Base-by-base conservation (phyloP, 1,284 basidiomycete species). In the Trichosporon sp. region DNA sequence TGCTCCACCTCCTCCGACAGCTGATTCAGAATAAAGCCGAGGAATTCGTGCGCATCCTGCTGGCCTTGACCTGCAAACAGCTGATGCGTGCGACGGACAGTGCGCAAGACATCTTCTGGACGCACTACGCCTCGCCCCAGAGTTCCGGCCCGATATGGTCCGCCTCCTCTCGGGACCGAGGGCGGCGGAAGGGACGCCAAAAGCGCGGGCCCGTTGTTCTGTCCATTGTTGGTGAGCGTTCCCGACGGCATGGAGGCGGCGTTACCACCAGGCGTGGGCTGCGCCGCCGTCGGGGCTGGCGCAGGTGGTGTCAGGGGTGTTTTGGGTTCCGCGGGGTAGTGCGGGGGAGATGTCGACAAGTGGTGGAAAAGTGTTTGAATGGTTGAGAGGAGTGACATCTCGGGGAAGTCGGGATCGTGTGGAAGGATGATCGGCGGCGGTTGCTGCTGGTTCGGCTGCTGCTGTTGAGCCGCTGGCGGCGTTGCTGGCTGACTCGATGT, bases 11-110 rank as follows among this genome's bases (percentile, higher is more conserved):
- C 93, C 80, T 98, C 95, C 34, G 92, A 89, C 60, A 98, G 88
- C 78, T 86, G 88, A 79, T 99, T 99, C 65, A 99, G 83, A 32
- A 97, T 82, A 81, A 90, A 96, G 77, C 95, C 97, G 60, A 98
- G 84, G 80, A 99, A 97, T 81, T 99, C 95, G 78, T 97, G 94
- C 1, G 94, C 94, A 77, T 97, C 95, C 76, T 97, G 94, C 70
- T 95, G 95, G 85, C 89, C 89, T 29, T 88, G 89, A 37, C 87
- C 88, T 60, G 90, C 86, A 78, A 94, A 97, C 61, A 89, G 84
- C 73, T 90, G 90, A 79, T 95, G 95, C 74, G 92, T 83, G 74
- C 91, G 87, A 77, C 90, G 91, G 71, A 96, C 85, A 73, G 94
- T 94, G 70, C 91, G 88, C 75, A 97, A 88, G 79, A 97, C 91